Evolutionary conservation across 441 rosid species (phyloP).

Genomic region (Croton setiger): DNA sequence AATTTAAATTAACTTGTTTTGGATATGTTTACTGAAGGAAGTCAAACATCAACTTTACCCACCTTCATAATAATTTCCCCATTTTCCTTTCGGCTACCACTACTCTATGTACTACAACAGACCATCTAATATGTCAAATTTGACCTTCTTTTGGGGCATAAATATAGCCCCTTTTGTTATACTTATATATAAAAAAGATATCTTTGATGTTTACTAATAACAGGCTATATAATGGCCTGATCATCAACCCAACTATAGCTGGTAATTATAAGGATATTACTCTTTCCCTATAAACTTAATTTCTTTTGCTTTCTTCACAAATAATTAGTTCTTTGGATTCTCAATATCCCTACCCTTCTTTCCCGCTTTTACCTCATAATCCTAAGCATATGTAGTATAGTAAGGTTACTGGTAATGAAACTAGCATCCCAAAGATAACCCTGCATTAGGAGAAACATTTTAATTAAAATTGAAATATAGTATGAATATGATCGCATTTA

Average conservation of each 20-base stretch:
- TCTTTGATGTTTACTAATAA: background rate
- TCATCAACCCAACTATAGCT: constrained; percentile 3
- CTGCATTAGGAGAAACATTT: constrained; percentile 33
- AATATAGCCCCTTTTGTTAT: background rate
- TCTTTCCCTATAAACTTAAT: background rate
- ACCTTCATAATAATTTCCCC: constrained; percentile 22
- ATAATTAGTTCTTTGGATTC: constrained; percentile 17
- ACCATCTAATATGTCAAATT: background rate
- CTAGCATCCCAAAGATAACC: constrained; percentile 80
- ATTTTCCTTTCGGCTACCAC: constrained; percentile 38
- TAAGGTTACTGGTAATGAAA: constrained; percentile 66
- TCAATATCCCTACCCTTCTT: background rate
- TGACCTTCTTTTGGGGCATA: background rate
- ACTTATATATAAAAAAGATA: background rate
- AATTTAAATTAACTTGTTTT: background rate
- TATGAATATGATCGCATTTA: background rate
- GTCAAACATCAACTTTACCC: constrained; percentile 29
- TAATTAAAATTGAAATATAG: too few species aligned
- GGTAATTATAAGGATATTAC: background rate
- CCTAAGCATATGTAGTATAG: constrained; percentile 61
- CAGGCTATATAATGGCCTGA: constrained; percentile 7
- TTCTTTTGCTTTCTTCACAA: background rate
- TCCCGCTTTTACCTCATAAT: constrained; percentile 24
- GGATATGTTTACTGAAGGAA: background rate
- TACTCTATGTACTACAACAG: constrained; percentile 22